Evolutionary conservation across 2,329 filamentous ascomycete genomes (phyloP).

Genomic region (Paramyrothecium sp.): DNA sequence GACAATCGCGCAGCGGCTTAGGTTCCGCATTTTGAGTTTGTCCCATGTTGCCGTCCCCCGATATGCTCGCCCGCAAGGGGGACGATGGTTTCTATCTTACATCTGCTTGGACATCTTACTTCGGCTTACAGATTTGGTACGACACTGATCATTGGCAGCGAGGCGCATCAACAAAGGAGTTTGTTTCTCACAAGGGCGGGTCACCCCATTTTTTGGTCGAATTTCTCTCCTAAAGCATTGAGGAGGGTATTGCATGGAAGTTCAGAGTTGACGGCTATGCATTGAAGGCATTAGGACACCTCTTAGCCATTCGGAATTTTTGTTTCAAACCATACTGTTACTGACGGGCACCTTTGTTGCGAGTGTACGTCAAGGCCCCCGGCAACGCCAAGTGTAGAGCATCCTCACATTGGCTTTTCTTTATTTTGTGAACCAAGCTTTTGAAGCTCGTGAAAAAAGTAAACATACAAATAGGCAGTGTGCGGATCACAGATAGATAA

Average conservation of each 20-base stretch:
- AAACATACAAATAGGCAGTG: too few relatives aligned
- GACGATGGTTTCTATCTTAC: constrained; percentile 6
- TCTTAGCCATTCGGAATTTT: background rate
- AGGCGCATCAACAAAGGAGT: constrained; percentile 28
- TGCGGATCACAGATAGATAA: too few relatives aligned
- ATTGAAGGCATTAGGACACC: background rate
- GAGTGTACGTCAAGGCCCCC: too few relatives aligned
- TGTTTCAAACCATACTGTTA: background rate
- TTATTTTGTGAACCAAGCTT: too few relatives aligned
- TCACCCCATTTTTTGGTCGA: constrained; percentile 9
- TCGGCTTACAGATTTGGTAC: constrained; percentile 20
- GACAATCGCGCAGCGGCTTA: constrained; percentile 92
- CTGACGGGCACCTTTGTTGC: too few relatives aligned
- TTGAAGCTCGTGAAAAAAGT: too few relatives aligned
- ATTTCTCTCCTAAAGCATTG: background rate
- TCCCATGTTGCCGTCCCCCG: background rate
- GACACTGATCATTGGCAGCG: constrained; percentile 29
- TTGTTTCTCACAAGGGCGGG: constrained; percentile 18
- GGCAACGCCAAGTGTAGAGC: too few relatives aligned
- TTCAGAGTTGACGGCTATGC: background rate
- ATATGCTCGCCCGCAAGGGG: background rate
- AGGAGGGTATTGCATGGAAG: constrained; percentile 5
- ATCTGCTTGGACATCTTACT: constrained; percentile 16
- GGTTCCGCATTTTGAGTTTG: constrained; percentile 72
- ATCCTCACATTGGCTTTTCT: too few relatives aligned